Evolutionary conservation across 2,329 filamentous ascomycete species (phyloP), one percentile per base, ranked within the genome.

Genomic region (Cadophora malorum): DNA sequence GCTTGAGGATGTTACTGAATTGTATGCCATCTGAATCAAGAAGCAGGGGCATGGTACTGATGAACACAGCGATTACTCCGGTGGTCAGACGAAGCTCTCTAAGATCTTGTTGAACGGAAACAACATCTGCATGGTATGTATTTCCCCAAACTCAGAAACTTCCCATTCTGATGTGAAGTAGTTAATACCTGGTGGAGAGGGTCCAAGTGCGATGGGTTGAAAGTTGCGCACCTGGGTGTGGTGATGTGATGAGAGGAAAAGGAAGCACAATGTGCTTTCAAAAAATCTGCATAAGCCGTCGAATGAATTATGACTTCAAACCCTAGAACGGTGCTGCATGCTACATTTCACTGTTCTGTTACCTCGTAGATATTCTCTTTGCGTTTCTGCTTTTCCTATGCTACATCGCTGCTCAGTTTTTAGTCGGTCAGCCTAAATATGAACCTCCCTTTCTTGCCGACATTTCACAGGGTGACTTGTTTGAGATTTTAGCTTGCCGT

Each of bases 101-200:
- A 98, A 98, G 85, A 97, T 99, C 70, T 82, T 99, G 52, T 83
- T 99, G 49, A 99, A 99, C 77, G 96, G 96, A 67, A 99, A 99
- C 83, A 98, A 98, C 77, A 93, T 99, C 72, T 98, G 95, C 91
- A 99, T 99, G 96, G 96, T 97, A 72, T 47, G 68, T 63, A 9
- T 7, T 21, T 38, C 28, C 41, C 53, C 45, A 35, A 28, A 14
- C 12, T 61, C 10, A 2, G 50, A 5, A 8, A 2, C 23, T 31
- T 23, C 12, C 23, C 19, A 19, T 14, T 4, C 55, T 59, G 33
- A 56, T 4, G 47, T 23, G 6, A 7, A 55, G 28, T 71, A 94
- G 91, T 84, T 94, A 79, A 93, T 93, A 76, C 91, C 91, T 3
- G 91, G 91, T 74, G 91, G 91, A 61, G 91, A 93, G 78, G 91